Evolutionary conservation across 495 filamentous ascomycete genomes (phyloP), one percentile per base, ranked within the genome.

Genomic region (Penicillium riverlandense): DNA sequence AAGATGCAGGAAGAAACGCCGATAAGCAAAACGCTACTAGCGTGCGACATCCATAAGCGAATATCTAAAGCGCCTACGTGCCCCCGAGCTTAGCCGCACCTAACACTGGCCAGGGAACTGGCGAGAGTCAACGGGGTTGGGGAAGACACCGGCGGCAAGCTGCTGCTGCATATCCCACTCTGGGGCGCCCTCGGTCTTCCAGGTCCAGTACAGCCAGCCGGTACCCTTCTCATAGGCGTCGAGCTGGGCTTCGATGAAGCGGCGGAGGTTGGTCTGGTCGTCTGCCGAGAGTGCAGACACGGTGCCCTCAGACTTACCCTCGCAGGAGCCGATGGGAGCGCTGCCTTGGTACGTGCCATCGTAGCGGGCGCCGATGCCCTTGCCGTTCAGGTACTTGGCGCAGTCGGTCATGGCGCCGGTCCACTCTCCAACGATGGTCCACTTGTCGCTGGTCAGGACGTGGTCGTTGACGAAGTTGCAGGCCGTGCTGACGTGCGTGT

Each of bases 131-230:
- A 78, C 53, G n/a, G 82, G 80, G 49, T 78, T 70, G 14, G 83
- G 81, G 63, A 86, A 84, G 34, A 86, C 42, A 0, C 79, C 80
- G 28, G 60, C 71, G 6, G 60, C 69, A 13, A 83, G 54, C 41
- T 82, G 71, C 63, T 76, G 75, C 67, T 81, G 70, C 75, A 94
- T 82, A 57, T 91, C 80, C 90, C 90, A 96, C 63, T 90, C 88
- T 0, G 90, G 90, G 27, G 88, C 78, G 33, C 76, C 82, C 52
- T 94, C 86, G n/a, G 81, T 88, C 68, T 88, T 90, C 79, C 86
- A 89, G 6, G 80, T 81, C 86, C 86, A 90, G 66, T 85, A 89
- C 44, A 90, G 66, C 86, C 86, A 90, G 11, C 86, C 86, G 0
- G 56, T 65, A 13, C 73, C 75, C 54, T 72, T 68, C 66, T 89